Conservation (phyloP, 2,329 filamentous ascomycete species). For the Rhinocladiella similis region DNA sequence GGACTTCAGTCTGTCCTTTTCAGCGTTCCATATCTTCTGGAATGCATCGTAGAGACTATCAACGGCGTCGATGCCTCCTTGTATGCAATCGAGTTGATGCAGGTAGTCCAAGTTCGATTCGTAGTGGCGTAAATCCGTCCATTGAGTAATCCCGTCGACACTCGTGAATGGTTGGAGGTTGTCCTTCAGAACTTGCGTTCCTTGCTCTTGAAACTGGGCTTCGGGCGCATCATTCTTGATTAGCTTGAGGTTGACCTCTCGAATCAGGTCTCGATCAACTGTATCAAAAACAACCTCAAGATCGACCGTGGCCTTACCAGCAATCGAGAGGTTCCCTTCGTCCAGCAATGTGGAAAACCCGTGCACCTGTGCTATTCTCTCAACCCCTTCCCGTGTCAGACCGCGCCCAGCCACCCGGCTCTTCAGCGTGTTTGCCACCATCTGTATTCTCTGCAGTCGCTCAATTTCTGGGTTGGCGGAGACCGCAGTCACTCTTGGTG, state of each 20-base stretch:
- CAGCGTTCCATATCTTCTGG: constrained; percentile 44
- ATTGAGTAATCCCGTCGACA: constrained; percentile 33
- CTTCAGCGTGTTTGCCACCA: constrained; percentile 42
- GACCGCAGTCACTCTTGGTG: constrained; percentile 39
- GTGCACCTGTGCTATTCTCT: constrained; percentile 43
- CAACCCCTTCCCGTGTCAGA: constrained; percentile 44
- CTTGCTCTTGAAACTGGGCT: constrained; percentile 43
- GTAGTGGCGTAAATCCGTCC: constrained; percentile 38
- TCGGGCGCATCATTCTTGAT: constrained; percentile 45
- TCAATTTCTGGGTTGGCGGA: constrained; percentile 44
- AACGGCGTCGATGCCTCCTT: constrained; percentile 46
- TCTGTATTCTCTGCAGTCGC: constrained; percentile 41
- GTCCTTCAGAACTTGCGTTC: constrained; percentile 43
- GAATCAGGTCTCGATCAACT: constrained; percentile 39
- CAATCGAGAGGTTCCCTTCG: constrained; percentile 47
- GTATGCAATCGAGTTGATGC: constrained; percentile 45
- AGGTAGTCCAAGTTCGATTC: constrained; percentile 46
- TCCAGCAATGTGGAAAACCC: constrained; percentile 50
- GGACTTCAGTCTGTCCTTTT: constrained; percentile 36
- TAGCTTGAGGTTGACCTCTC: constrained; percentile 45
- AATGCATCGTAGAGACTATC: constrained; percentile 44
- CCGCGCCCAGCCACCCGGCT: constrained; percentile 43
- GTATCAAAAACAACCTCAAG: constrained; percentile 47
- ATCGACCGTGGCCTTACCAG: constrained; percentile 44
- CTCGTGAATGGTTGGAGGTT: constrained; percentile 38